Percentiles rank a stretch among this genome's conserved stretches.
Evolutionary conservation across 164 flowering plant species (phyloP).

Genomic region (Santalum album): DNA sequence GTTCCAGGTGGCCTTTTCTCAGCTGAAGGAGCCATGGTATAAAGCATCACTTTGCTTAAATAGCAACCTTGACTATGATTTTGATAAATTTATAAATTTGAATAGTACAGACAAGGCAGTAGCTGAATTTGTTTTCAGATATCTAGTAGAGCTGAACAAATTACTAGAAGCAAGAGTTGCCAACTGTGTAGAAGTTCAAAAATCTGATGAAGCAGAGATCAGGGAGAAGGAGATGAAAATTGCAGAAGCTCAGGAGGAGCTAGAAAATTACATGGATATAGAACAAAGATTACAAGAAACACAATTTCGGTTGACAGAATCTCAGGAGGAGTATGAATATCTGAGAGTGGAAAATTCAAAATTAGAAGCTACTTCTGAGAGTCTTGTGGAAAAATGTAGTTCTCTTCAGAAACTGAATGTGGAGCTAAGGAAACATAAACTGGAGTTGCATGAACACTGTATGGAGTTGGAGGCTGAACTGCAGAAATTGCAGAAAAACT

Average conservation of each 20-base stretch:
- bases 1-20: constrained; percentile 26
- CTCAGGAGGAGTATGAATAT: constrained; percentile 47
- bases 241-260: constrained; percentile 15
- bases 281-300: constrained; percentile 37
- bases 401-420: constrained; percentile 43
- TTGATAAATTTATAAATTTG: constrained; percentile 11
- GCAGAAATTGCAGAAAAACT: constrained; percentile 25
- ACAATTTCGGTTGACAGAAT: constrained; percentile 29
- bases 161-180: constrained; percentile 27
- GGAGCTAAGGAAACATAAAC: constrained; percentile 40
- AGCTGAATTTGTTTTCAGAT: constrained; percentile 21
- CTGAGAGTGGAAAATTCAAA: constrained; percentile 40
- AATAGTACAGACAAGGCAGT: constrained; percentile 14
- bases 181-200: constrained; percentile 18
- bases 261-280: constrained; percentile 21
- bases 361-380: constrained; percentile 39
- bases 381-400: constrained; percentile 34
- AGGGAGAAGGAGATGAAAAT: constrained; percentile 9
- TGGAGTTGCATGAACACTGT: constrained; percentile 42
- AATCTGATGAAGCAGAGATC: constrained; percentile 16
- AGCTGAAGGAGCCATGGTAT: constrained; percentile 22
- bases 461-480: constrained; percentile 37
- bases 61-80: constrained; percentile 8
- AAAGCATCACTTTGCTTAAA: constrained; percentile 8
- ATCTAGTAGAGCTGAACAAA: constrained; percentile 24